Evolutionary conservation across 2,329 filamentous ascomycete genomes (phyloP).

Genomic region (Pseudocercospora crystallina): DNA sequence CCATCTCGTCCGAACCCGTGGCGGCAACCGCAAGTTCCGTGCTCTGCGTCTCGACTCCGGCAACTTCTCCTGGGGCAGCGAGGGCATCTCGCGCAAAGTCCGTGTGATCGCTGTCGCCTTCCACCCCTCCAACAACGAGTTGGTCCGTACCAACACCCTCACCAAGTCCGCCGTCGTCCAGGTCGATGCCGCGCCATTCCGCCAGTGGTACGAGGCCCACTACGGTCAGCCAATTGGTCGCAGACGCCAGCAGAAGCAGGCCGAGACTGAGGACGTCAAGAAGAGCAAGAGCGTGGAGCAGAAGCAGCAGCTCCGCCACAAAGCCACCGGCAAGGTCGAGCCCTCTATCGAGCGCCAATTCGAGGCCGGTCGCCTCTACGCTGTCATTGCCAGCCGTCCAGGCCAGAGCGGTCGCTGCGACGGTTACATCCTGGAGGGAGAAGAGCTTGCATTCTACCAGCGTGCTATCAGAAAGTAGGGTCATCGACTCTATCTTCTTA

Average conservation of each 20-base stretch:
- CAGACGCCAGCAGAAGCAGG: slow-evolving; percentile 71
- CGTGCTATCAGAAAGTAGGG: slow-evolving; percentile 97
- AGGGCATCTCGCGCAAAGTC: slow-evolving; percentile 97
- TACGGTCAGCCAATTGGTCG: slow-evolving; percentile 90
- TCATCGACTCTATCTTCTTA: slow-evolving; percentile 1
- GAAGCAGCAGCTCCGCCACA: slow-evolving; percentile 90
- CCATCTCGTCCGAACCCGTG: slow-evolving; percentile 94
- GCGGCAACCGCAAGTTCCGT: slow-evolving; percentile 99
- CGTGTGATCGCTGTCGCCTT: slow-evolving; percentile 97
- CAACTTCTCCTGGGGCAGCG: slow-evolving; percentile 99
- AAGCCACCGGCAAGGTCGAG: slow-evolving; percentile 89
- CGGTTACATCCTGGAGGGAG: slow-evolving; percentile 97
- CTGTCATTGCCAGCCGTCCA: slow-evolving; percentile 86
- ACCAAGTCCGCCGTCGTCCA: slow-evolving; percentile 99
- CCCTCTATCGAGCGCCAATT: slow-evolving; percentile 93
- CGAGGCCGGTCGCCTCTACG: slow-evolving; percentile 96
- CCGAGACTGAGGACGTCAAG: slow-evolving; percentile 69
- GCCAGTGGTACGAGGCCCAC: slow-evolving; percentile 99
- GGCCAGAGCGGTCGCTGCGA: slow-evolving; percentile 96
- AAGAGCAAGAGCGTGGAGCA: slow-evolving; percentile 94
- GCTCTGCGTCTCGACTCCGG: slow-evolving; percentile 96
- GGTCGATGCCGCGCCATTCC: slow-evolving; percentile 97
- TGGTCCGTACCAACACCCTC: slow-evolving; percentile 99
- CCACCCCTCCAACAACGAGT: slow-evolving; percentile 99
- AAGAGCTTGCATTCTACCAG: slow-evolving; percentile 99